Conservation (phyloP, 2,329 filamentous ascomycete species). For the Scolecobasidium constrictum region DNA sequence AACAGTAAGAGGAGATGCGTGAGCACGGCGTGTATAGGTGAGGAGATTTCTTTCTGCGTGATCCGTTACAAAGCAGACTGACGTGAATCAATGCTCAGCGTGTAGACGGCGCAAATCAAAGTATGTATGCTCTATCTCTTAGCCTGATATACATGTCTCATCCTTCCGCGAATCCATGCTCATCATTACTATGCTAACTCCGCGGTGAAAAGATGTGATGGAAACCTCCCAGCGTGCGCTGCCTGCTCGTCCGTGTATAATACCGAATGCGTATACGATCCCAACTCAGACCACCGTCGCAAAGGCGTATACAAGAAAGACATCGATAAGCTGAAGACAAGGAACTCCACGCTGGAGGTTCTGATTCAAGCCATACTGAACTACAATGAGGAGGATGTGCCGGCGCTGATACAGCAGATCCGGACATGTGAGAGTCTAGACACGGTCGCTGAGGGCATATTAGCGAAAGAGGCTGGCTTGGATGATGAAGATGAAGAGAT, state of each 20-base stretch:
- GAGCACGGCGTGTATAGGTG: conserved; percentile 17
- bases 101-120: conserved; percentile 31
- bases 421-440: conserved; percentile 71
- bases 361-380: conserved; percentile 88
- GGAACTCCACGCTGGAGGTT: conserved; percentile 80
- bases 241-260: conserved; percentile 93
- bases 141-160: background rate
- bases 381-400: conserved; percentile 76
- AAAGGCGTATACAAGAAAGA: conserved; percentile 97
- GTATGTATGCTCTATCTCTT: conserved; percentile 16
- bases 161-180: background rate
- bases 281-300: conserved; percentile 87
- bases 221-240: conserved; percentile 80
- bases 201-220: conserved; percentile 51
- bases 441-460: conserved; percentile 49
- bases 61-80: background rate
- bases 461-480: conserved; percentile 40
- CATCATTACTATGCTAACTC: conserved; percentile 10
- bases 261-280: conserved; percentile 87
- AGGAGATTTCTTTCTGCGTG: background rate
- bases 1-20: conserved; percentile 31
- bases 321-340: conserved; percentile 75
- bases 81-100: no score
- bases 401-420: conserved; percentile 72
- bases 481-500: conserved; percentile 33